Conservation (phyloP, 306 rosid genomes). For the Abrus pulchellus region DNA sequence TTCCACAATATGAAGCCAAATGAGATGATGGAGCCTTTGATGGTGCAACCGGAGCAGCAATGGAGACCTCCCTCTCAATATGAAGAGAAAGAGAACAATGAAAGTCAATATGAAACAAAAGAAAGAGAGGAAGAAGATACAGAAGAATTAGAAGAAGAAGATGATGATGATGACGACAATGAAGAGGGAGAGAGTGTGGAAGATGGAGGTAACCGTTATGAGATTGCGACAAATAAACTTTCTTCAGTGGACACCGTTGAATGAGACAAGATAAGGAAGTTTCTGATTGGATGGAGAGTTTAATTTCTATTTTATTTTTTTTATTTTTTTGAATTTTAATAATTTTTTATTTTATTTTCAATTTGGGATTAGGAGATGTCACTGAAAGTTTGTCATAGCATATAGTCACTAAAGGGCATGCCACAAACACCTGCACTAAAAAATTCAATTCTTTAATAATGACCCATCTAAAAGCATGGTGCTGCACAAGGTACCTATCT, state of each 20-base stretch:
- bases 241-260: slow-evolving; percentile 65
- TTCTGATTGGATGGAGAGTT: slow-evolving; percentile 44
- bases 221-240: slow-evolving; percentile 61
- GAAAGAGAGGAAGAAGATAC: slow-evolving; percentile 52
- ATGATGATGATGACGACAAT: slow-evolving; percentile 58
- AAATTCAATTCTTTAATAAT: slow-evolving; percentile 48
- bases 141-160: slow-evolving; percentile 37
- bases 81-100: slow-evolving; percentile 23
- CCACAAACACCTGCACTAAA: slow-evolving; percentile 44
- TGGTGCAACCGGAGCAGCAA: slow-evolving; percentile 88
- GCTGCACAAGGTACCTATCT: slow-evolving; percentile 47
- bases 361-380: slow-evolving; percentile 45
- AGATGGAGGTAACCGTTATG: slow-evolving; percentile 53
- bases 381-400: slow-evolving; percentile 47
- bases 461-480: slow-evolving; percentile 29
- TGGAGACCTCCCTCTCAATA: slow-evolving; percentile 71
- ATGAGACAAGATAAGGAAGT: slow-evolving; percentile 65
- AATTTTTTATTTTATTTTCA: slow-evolving; percentile 7
- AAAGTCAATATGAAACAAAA: slow-evolving; percentile 10
- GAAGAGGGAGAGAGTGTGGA: slow-evolving; percentile 65
- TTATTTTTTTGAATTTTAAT: background rate
- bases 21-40: slow-evolving; percentile 71
- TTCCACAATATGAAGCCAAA: slow-evolving; percentile 38
- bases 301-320: background rate
- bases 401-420: slow-evolving; percentile 30